A percentile compares a stretch with the other conserved stretches of the same genome.
Conservation (phyloP, 345 rosid species). For the Arabis alpina region DNA sequence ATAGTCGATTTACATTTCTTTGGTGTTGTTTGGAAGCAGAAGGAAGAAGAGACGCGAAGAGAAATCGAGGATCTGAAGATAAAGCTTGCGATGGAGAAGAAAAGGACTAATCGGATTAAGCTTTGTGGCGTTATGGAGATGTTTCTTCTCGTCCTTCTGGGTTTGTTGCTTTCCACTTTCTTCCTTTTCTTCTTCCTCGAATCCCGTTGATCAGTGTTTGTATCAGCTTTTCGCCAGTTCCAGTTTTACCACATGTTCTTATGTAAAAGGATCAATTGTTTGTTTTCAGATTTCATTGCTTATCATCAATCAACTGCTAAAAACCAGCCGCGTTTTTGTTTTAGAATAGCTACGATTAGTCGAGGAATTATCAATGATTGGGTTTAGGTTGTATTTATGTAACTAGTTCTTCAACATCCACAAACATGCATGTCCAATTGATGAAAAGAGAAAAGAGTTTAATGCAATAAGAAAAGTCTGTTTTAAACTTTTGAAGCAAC, state of each 20-base stretch:
- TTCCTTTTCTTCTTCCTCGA: slow-evolving; percentile 20
- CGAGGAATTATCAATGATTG: too few relatives aligned
- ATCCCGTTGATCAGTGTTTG: slow-evolving; percentile 23
- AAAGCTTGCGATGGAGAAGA: slow-evolving; percentile 33
- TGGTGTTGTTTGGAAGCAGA: slow-evolving; percentile 10
- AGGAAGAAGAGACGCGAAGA: slow-evolving; percentile 29
- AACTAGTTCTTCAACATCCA: too few relatives aligned
- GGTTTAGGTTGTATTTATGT: too few relatives aligned
- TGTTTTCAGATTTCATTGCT: not conserved
- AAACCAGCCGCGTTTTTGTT: not conserved
- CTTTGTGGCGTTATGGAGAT: slow-evolving; percentile 37
- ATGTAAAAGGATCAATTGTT: too few relatives aligned
- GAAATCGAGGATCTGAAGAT: slow-evolving; percentile 34
- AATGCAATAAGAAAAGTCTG: not conserved
- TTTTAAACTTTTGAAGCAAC: not conserved
- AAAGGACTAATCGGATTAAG: slow-evolving; percentile 26
- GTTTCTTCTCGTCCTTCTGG: slow-evolving; percentile 34
- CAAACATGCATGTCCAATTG: too few relatives aligned
- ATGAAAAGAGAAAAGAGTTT: too few relatives aligned
- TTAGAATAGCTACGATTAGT: too few relatives aligned
- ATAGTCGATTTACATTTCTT: not conserved
- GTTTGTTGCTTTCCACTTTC: slow-evolving; percentile 39
- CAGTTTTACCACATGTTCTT: not conserved
- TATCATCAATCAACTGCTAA: not conserved
- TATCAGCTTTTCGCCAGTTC: slow-evolving; percentile 5